phyloP scores from a whole-genome alignment of 2,329 filamentous ascomycete genomes.

The Fusarium stilboides region DNA sequence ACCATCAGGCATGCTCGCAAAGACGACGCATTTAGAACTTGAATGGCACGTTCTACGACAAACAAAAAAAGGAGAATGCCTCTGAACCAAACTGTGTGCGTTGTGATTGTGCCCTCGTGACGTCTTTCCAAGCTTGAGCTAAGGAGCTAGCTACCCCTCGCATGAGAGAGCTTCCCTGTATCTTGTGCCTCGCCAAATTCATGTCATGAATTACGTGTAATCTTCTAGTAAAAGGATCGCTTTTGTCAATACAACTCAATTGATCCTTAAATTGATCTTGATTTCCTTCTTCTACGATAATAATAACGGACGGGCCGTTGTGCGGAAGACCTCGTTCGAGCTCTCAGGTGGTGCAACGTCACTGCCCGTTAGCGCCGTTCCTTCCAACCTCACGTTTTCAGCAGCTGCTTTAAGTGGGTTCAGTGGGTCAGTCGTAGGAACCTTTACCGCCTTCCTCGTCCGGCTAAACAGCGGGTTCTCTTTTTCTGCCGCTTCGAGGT shows the following conservation, averaged over 20 bases:
- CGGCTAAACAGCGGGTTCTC: slow-evolving; percentile 48
- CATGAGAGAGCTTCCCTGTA: too few relatives aligned
- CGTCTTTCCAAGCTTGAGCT: slow-evolving; percentile 4
- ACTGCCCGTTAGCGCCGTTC: slow-evolving; percentile 12
- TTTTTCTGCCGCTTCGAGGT: slow-evolving; percentile 45
- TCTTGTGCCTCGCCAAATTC: not conserved
- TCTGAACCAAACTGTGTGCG: slow-evolving; percentile 27
- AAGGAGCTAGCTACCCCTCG: slow-evolving; percentile 1
- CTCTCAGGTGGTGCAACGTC: slow-evolving; percentile 32
- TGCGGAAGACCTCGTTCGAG: slow-evolving; percentile 17
- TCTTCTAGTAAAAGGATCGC: not conserved
- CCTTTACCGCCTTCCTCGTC: slow-evolving; percentile 41
- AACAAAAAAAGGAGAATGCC: slow-evolving; percentile 48
- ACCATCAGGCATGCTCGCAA: slow-evolving; percentile 48
- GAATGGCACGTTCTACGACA: slow-evolving; percentile 48
- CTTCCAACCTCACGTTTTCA: not conserved
- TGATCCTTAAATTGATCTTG: not conserved
- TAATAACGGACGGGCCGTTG: slow-evolving; percentile 4
- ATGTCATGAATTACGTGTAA: not conserved
- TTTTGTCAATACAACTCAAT: not conserved
- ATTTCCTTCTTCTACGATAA: not conserved
- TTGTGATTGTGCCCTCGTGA: slow-evolving; percentile 25
- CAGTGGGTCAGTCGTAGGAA: slow-evolving; percentile 1
- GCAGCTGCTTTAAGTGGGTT: not conserved
- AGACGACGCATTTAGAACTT: slow-evolving; percentile 46